Evolutionary conservation across 139 green algal genomes (phyloP).

Genomic region (Auxenochlorella pyrenoidosa): DNA sequence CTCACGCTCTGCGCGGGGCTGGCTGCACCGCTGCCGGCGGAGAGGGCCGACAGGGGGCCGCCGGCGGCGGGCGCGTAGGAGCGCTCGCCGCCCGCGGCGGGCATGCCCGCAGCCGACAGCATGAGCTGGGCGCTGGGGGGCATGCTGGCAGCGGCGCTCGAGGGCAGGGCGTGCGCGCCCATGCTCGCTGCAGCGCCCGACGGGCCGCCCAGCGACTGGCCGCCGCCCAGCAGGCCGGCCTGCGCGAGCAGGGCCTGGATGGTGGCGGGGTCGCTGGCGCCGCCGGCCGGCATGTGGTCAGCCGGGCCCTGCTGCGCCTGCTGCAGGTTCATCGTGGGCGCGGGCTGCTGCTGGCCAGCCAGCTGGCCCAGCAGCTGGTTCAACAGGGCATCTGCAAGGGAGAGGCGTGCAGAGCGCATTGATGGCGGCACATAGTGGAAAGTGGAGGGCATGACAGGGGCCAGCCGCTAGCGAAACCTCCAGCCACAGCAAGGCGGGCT

Average conservation of each 20-base stretch:
- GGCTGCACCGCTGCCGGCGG: conserved; percentile 11
- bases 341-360: conserved; percentile 1
- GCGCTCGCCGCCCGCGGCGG: not conserved
- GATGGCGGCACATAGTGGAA: no score
- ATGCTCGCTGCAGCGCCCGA: not conserved
- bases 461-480: no score
- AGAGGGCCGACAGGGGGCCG: not conserved
- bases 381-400: conserved; percentile 39
- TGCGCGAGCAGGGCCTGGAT: conserved; percentile 43
- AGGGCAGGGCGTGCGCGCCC: not conserved
- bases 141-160: not conserved
- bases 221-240: conserved; percentile 28
- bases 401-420: not conserved
- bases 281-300: not conserved
- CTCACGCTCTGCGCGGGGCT: conserved; percentile 5
- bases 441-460: no score
- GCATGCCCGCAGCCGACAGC: not conserved
- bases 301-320: not conserved
- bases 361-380: conserved; percentile 47
- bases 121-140: conserved; percentile 5
- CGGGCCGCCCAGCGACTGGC: not conserved
- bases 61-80: not conserved
- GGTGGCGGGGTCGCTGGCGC: conserved; percentile 12
- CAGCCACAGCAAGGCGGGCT: no score
- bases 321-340: conserved; percentile 1